Base-by-base conservation (phyloP, 2,329 filamentous ascomycete species). In the Arthrobotrys conoides region DNA sequence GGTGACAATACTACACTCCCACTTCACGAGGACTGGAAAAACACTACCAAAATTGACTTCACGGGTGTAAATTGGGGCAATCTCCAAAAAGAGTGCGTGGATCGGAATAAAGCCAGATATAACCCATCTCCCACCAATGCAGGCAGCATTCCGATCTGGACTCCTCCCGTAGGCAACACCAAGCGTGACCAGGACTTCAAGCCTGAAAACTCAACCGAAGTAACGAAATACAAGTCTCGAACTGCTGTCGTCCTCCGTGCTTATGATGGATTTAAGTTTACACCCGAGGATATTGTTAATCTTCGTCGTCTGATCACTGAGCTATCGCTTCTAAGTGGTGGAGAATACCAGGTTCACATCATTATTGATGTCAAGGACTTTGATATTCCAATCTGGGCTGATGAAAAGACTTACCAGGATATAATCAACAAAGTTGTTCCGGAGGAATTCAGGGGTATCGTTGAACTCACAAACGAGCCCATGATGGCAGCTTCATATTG, bases 401-500 rank as follows among this genome's bases (percentile, higher is more conserved):
- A 81, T 87, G 90, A 71, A 89, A 90, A 57, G 87, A 87, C 65
- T 97, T 91, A 86, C 87, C 88, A 83, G 87, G 87, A 83, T 91
- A 87, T 76, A 91, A 91, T 83, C 86, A 89, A 70, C 89, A 91
- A 64, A 88, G 89, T 38, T 88, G 95, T 18, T 92, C 96, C 0
- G 87, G 90, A 81, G 98, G 83, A 77, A 48, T 97, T 99, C 85
- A 91, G 89, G 81, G 93, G 93, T 55, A 90, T 99, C 83, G 92
- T 92, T 18, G 97, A 93, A 0, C 88, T 98, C 9, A 98, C 95
- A 95, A 96, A 93, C 0, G 94, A 97, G 84, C 91, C 92, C 18
- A 94, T 97, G 84, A 97, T 98, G 94, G 88, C 92, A 64, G 89
- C 94, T 75, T 88, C 97, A 81, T 99, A 98, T 84, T 92, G 96